These are phyloP conservation scores for Thymus quinquecostatus DNA, from an alignment of 257 asterid genomes.

Conservation along the genomic window DNA sequence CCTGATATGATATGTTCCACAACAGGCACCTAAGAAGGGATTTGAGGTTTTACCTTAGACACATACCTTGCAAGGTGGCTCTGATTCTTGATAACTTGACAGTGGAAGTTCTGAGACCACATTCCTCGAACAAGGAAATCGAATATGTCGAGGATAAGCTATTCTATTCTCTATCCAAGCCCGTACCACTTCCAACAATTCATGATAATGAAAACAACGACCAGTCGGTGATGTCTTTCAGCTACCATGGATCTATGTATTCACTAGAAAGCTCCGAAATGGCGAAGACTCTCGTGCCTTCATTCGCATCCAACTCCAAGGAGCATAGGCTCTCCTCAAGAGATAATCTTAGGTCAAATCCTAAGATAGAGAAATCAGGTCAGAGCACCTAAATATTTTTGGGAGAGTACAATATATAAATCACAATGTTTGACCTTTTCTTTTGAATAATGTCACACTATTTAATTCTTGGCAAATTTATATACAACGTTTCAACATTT, in stretches of 20 bases:
- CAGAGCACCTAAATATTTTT: constrained; percentile 2
- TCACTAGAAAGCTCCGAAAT: constrained; percentile 49
- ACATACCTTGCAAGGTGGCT: constrained; percentile 75
- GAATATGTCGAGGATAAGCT: constrained; percentile 45
- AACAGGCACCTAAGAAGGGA: constrained; percentile 77
- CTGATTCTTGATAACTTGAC: constrained; percentile 54
- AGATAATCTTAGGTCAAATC: constrained; percentile 39
- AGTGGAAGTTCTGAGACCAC: constrained; percentile 44
- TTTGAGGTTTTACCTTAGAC: constrained; percentile 59
- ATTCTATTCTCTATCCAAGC: constrained; percentile 55
- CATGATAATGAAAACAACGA: constrained; percentile 39
- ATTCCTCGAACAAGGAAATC: constrained; percentile 36
- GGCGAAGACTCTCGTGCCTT: constrained; percentile 32
- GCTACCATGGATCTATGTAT: constrained; percentile 34
- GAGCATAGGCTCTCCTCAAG: constrained; percentile 39
- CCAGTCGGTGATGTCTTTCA: constrained; percentile 38
- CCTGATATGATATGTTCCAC: constrained; percentile 25
- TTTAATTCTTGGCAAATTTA: too few relatives aligned
- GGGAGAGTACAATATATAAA: too few relatives aligned
- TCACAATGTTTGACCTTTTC: too few relatives aligned
- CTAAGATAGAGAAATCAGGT: constrained; percentile 61
- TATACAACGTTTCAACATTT: too few relatives aligned
- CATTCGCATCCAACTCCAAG: constrained; percentile 30
- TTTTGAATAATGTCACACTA: too few relatives aligned
- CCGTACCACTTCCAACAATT: constrained; percentile 45